Percentiles rank a stretch among this genome's conserved stretches.
Evolutionary conservation across 2,329 filamentous ascomycete genomes (phyloP).

Genomic region (Trichoderma sp.): DNA sequence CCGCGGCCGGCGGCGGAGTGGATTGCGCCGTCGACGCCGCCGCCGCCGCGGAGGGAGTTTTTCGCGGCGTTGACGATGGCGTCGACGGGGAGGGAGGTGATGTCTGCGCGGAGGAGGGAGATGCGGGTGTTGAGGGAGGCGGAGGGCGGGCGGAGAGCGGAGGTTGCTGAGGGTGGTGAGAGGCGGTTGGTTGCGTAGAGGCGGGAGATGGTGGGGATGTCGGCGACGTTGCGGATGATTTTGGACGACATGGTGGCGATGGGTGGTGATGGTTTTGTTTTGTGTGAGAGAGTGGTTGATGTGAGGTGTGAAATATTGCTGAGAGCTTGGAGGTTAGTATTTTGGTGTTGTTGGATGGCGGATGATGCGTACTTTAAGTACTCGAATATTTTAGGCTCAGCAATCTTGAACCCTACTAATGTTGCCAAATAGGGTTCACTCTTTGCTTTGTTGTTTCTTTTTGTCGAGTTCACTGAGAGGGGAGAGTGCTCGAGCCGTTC

Average conservation of each 20-base stretch:
- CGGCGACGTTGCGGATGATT: slow-evolving; percentile 35
- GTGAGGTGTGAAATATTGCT: not conserved
- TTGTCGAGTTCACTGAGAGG: not conserved
- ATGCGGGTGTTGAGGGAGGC: slow-evolving; percentile 68
- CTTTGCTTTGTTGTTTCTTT: too few species aligned
- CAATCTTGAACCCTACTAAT: not conserved
- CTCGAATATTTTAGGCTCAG: not conserved
- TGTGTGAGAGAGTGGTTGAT: not conserved
- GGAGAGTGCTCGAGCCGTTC: not conserved
- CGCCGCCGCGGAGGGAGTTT: slow-evolving; percentile 72
- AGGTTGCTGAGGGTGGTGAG: not conserved
- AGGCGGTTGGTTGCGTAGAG: slow-evolving; percentile 60
- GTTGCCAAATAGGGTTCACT: too few species aligned
- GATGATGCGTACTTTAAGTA: not conserved
- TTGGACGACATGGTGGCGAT: not conserved
- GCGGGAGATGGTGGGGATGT: slow-evolving; percentile 63
- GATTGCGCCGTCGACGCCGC: slow-evolving; percentile 89
- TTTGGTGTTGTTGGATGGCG: not conserved
- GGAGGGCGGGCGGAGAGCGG: slow-evolving; percentile 39
- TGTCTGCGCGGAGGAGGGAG: slow-evolving; percentile 71
- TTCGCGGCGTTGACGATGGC: slow-evolving; percentile 96
- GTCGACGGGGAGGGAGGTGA: slow-evolving; percentile 75
- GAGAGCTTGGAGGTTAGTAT: not conserved
- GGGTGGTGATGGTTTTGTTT: not conserved
- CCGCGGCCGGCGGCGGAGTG: slow-evolving; percentile 75